Percentiles rank a stretch among this genome's conserved stretches.
Conservation (phyloP, 2,329 filamentous ascomycete species). For the Thyridium curvatum region DNA sequence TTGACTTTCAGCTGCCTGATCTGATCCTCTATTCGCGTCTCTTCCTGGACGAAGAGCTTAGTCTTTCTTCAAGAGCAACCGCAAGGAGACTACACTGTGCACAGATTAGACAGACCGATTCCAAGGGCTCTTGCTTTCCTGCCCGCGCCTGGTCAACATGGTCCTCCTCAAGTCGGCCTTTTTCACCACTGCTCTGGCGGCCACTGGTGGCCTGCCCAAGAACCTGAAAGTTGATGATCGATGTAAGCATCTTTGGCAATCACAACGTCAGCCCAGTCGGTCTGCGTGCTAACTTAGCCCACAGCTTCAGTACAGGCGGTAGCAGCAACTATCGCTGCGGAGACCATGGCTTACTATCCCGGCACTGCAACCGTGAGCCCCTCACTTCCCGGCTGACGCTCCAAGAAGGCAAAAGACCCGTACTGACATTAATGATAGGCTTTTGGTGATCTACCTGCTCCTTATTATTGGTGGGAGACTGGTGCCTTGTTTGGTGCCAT, state of each 20-base stretch:
- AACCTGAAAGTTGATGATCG: slow-evolving; percentile 30
- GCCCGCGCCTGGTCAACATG: not conserved
- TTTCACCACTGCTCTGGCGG: slow-evolving; percentile 9
- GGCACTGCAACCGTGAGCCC: slow-evolving; percentile 38
- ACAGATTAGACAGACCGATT: not conserved
- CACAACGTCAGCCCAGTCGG: not conserved
- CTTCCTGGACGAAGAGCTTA: not conserved
- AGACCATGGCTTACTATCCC: slow-evolving; percentile 57
- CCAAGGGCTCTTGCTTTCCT: not conserved
- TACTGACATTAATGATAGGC: slow-evolving; percentile 23
- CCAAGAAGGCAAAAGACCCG: not conserved
- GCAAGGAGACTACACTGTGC: not conserved
- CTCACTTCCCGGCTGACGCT: not conserved
- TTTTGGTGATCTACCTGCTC: slow-evolving; percentile 56
- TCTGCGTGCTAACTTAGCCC: slow-evolving; percentile 8
- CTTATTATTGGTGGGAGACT: slow-evolving; percentile 65
- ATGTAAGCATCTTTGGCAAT: slow-evolving; percentile 17
- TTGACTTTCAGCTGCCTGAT: too few species aligned
- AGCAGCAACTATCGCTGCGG: slow-evolving; percentile 53
- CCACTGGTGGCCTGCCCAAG: slow-evolving; percentile 12
- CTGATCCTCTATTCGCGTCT: not conserved
- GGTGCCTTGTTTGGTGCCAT: slow-evolving; percentile 62
- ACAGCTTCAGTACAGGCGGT: slow-evolving; percentile 56
- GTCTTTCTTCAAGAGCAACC: too few species aligned
- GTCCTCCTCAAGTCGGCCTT: slow-evolving; percentile 21